phyloP scores from a whole-genome alignment of 2,329 filamentous ascomycete species.

The Talaromyces sp. region DNA sequence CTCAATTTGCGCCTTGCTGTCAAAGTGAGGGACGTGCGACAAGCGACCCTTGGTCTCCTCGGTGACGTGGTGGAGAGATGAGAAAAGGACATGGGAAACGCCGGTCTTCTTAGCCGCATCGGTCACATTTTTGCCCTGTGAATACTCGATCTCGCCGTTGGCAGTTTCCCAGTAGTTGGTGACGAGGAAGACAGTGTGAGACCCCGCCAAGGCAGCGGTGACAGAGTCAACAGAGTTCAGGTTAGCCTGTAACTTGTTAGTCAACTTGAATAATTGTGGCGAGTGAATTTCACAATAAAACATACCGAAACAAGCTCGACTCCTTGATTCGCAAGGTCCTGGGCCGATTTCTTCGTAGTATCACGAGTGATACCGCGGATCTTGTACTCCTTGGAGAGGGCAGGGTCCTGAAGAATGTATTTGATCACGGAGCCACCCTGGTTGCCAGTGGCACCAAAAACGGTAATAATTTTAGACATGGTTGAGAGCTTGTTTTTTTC shows the following conservation, averaged over 20 bases:
- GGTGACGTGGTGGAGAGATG: slow-evolving; percentile 18
- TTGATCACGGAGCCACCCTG: slow-evolving; percentile 55
- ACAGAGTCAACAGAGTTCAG: slow-evolving; percentile 46
- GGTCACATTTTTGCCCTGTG: slow-evolving; percentile 27
- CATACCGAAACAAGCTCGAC: slow-evolving; percentile 30
- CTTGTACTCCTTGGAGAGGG: slow-evolving; percentile 43
- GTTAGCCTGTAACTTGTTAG: slow-evolving; percentile 37
- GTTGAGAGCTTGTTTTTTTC: neutral
- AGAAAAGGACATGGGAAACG: slow-evolving; percentile 31
- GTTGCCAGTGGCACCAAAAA: slow-evolving; percentile 56
- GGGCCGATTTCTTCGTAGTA: slow-evolving; percentile 37
- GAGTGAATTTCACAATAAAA: too few species aligned
- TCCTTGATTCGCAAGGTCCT: slow-evolving; percentile 41
- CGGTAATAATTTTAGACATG: slow-evolving; percentile 50
- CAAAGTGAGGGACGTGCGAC: slow-evolving; percentile 6
- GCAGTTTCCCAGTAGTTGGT: slow-evolving; percentile 35
- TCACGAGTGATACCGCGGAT: slow-evolving; percentile 56
- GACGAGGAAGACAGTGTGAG: slow-evolving; percentile 48
- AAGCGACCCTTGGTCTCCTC: neutral
- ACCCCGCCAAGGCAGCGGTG: slow-evolving; percentile 39
- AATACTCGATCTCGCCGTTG: slow-evolving; percentile 24
- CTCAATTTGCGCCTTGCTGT: slow-evolving; percentile 2
- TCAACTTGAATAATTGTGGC: too few species aligned
- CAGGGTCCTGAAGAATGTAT: slow-evolving; percentile 36
- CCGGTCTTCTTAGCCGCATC: slow-evolving; percentile 27